Base-by-base conservation (phyloP, 106 monocot genomes). In the Apostasia ramifera region DNA sequence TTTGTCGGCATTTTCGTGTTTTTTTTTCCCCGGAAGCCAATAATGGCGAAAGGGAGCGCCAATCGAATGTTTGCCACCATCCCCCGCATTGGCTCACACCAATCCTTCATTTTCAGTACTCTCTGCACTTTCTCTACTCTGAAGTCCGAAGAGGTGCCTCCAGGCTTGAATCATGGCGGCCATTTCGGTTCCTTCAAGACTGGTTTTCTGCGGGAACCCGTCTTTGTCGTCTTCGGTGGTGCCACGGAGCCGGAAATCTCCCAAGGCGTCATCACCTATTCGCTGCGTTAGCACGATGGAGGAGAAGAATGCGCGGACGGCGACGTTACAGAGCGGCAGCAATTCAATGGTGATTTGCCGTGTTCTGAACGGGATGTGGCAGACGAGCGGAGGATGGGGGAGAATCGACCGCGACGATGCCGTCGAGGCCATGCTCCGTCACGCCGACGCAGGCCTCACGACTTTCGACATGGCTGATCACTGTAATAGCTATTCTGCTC, bases 391-490 rank as follows among this genome's bases (percentile, higher is more conserved):
- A 38, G 97, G 86, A 9, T 97, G 97, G 97, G 97, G 97, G 1
- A 73, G 74, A n/a, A 92, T 89, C 72, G 97, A 97, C 75, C 84
- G 97, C 40, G 87, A 92, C 73, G 78, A 61, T 5, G 97, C 97
- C 73, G 97, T 90, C 11, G 92, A 89, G 12, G 82, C 92, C 61
- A 97, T 97, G 97, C 85, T 97, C 47, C 66, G 79, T 41, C 77
- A 90, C 65, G 92, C 92, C 44, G 97, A 97, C 70, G 82, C 89
- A 41, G 92, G 97, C 10, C 87, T 97, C 66, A 61, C 81, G 73
- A 97, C 97, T 60, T 97, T 97, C 80, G 97, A 97, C 81, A 97
- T 97, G 97, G 92, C 97, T 69, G 92, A 97, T 66, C 92, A 87
- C 87, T 97, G 97, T 97, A 84, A 71, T 55, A 14, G 2, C 41